These are phyloP conservation scores for Cordyceps javanica DNA, from an alignment of 2,329 filamentous ascomycete species.

Conservation along the genomic window DNA sequence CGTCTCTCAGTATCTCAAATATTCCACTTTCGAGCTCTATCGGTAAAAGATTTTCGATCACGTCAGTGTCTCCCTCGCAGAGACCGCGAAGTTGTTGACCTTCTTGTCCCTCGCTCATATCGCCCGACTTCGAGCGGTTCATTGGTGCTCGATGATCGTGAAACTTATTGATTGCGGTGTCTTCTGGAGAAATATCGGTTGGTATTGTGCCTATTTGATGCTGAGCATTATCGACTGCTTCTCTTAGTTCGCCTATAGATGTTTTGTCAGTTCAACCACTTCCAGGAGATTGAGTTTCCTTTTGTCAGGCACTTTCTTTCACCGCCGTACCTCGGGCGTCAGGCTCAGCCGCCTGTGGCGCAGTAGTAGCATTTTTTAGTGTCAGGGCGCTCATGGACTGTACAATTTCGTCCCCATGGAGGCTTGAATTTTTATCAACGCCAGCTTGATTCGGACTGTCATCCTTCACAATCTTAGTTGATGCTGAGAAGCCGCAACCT, in stretches of 20 bases:
- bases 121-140: neutral
- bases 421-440: neutral
- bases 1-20: slow-evolving; percentile 64
- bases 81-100: slow-evolving; percentile 35
- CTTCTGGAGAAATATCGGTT: neutral
- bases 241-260: neutral
- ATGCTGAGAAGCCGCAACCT: slow-evolving; percentile 60
- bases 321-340: slow-evolving; percentile 17
- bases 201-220: neutral
- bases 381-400: slow-evolving; percentile 27
- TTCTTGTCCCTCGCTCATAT: slow-evolving; percentile 3
- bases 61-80: slow-evolving; percentile 74
- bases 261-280: slow-evolving; percentile 9
- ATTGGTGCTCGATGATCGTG: neutral
- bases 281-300: slow-evolving; percentile 16
- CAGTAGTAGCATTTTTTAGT: slow-evolving; percentile 23
- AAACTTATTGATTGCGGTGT: neutral
- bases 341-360: slow-evolving; percentile 11
- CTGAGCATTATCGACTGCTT: neutral
- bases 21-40: slow-evolving; percentile 46
- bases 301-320: slow-evolving; percentile 8
- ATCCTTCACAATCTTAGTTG: slow-evolving; percentile 46
- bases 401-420: slow-evolving; percentile 20
- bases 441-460: neutral
- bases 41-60: slow-evolving; percentile 66